Percentiles rank a stretch among this genome's conserved stretches.
These are phyloP conservation scores for Beta corolliflora DNA, from an alignment of 179 eudicot species.

Conservation along the genomic window DNA sequence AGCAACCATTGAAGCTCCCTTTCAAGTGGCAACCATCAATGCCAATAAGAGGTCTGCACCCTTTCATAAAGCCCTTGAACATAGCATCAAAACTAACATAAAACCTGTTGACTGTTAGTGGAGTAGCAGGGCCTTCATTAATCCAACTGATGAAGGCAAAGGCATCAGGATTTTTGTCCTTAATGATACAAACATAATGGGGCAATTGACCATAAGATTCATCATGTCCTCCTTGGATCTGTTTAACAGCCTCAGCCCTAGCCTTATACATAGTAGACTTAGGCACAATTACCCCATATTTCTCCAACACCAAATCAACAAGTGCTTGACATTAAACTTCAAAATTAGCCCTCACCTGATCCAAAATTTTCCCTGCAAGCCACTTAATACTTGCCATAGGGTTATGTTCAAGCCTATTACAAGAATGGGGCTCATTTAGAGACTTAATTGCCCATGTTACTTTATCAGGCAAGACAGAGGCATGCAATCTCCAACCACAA, in stretches of 20 bases:
- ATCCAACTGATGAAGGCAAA: background rate
- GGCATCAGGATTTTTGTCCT: background rate
- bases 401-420: background rate
- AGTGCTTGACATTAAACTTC: background rate
- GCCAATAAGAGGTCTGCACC: background rate
- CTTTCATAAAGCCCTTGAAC: background rate
- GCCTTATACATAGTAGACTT: background rate
- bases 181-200: background rate
- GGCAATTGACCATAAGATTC: background rate
- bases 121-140: background rate
- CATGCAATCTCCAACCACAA: constrained; percentile 7
- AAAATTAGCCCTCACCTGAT: background rate
- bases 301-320: background rate
- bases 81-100: background rate
- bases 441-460: background rate
- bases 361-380: background rate
- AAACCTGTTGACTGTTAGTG: background rate
- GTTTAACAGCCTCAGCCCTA: background rate
- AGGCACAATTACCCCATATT: background rate
- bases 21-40: background rate
- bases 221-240: background rate
- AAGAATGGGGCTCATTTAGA: background rate
- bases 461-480: background rate
- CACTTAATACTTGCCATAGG: background rate
- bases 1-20: background rate